These are phyloP conservation scores for Taphrina betulina DNA, from an alignment of 1,139 yeast genomes.

Conservation along the genomic window DNA sequence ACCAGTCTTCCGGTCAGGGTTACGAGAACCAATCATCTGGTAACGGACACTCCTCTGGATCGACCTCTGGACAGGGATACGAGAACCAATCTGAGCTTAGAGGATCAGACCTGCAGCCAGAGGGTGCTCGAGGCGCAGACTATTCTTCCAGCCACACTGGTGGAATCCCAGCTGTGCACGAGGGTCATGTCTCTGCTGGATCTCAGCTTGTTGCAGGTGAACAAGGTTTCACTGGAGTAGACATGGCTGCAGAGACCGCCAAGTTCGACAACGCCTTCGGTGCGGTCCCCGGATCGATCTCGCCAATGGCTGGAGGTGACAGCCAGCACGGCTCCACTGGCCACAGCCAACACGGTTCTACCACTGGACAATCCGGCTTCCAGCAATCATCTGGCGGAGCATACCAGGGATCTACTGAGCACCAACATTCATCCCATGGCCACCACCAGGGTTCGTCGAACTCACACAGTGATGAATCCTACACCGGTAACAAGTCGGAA, in stretches of 20 bases:
- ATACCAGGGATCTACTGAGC: slow-evolving; percentile 21
- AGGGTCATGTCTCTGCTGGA: slow-evolving; percentile 22
- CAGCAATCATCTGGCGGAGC: slow-evolving; percentile 6
- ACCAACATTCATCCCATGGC: slow-evolving; percentile 20
- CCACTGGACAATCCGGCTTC: slow-evolving; percentile 2
- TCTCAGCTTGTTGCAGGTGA: slow-evolving; percentile 19
- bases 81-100: too few species aligned
- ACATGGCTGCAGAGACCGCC: slow-evolving; percentile 30
- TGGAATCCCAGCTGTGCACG: slow-evolving; percentile 18
- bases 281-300: not conserved
- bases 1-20: too few species aligned
- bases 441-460: not conserved
- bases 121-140: too few species aligned
- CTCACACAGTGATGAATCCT: not conserved
- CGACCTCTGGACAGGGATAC: too few species aligned
- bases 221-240: slow-evolving; percentile 21
- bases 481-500: slow-evolving; percentile 12
- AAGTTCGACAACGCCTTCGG: slow-evolving; percentile 29
- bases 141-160: too few species aligned
- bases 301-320: not conserved
- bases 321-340: slow-evolving; percentile 1
- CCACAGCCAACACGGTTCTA: not conserved
- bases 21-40: too few species aligned
- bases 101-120: too few species aligned
- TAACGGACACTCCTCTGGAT: too few species aligned